Evolutionary conservation across 179 eudicot genomes (phyloP), one percentile per base, ranked within the genome.

Genomic region (Beta lomatogona): DNA sequence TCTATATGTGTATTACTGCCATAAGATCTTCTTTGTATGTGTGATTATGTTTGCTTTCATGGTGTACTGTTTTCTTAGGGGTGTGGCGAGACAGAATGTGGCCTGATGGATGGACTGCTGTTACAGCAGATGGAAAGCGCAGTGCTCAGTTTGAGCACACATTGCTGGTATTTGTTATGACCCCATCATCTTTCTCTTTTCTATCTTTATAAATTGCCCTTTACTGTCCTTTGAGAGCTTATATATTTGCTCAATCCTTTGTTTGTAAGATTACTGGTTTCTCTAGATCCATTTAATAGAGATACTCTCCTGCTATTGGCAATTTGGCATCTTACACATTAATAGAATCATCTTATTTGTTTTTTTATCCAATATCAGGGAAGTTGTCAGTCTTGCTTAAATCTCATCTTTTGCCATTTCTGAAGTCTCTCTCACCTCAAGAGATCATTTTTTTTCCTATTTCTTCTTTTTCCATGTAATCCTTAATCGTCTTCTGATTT

Each of bases 31-130:
- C 60, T 50, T 10, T 64, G 4, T 9, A 18, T 54, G 52, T 61
- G 8, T 64, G 28, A 52, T 68, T 36, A 50, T 65, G 50, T 7
- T 48, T 7, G 36, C 75, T 21, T 69, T 44, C 9, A 4, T 71
- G 16, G 45, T 69, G 19, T 36, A 10, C 11, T 73, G 3, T 22
- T 74, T 77, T 36, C 64, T 68, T 82, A 96, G 99, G 99, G 78
- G 93, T 92, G 82, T 96, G 99, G 99, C 94, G 94, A 72, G 99
- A 96, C 84, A 89, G 93, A 81, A 91, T 94, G 97, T 96, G 99
- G 99, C 99, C 99, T 72, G 99, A 96, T 94, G 98, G 98, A 75
- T 96, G 99, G 99, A 96, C 99, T 79, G 89, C 89, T 80, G 98
- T 93, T 41, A 96, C 99, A 64, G 93, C 96, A 54, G 99, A 96